These are phyloP conservation scores for Aureobasidium lini DNA, from an alignment of 2,329 filamentous ascomycete genomes.

Conservation along the genomic window DNA sequence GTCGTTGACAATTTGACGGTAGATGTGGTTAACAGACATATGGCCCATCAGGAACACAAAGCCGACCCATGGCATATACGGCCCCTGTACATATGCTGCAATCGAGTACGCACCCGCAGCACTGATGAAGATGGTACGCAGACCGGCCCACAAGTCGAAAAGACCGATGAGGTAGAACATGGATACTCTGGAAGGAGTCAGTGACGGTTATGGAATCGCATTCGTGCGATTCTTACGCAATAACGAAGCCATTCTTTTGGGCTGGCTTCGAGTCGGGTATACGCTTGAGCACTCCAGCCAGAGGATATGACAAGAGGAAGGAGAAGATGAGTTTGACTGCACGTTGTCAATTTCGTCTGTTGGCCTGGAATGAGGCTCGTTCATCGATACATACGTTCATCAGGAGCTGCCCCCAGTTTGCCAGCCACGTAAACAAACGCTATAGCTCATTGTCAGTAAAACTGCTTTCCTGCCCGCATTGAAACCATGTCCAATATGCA, in stretches of 20 bases:
- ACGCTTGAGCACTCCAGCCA: constrained; percentile 81
- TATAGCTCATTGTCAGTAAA: constrained; percentile 26
- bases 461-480: neutral
- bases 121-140: constrained; percentile 72
- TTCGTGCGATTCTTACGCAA: constrained; percentile 49
- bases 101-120: constrained; percentile 75
- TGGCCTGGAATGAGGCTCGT: neutral
- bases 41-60: constrained; percentile 94
- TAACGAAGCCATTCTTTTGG: constrained; percentile 81
- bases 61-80: constrained; percentile 95
- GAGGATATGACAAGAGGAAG: constrained; percentile 85
- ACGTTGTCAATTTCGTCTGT: constrained; percentile 19
- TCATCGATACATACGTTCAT: constrained; percentile 48
- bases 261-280: constrained; percentile 78
- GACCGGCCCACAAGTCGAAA: constrained; percentile 83
- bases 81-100: constrained; percentile 72
- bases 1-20: constrained; percentile 63
- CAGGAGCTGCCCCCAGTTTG: constrained; percentile 54
- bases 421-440: constrained; percentile 54
- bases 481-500: neutral
- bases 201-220: constrained; percentile 15
- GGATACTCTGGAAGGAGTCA: constrained; percentile 51
- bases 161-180: constrained; percentile 89
- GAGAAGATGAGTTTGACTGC: constrained; percentile 91
- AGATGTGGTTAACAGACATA: constrained; percentile 84